Conservation (phyloP, 2,329 filamentous ascomycete genomes). For the Microdochium trichocladiopsis region DNA sequence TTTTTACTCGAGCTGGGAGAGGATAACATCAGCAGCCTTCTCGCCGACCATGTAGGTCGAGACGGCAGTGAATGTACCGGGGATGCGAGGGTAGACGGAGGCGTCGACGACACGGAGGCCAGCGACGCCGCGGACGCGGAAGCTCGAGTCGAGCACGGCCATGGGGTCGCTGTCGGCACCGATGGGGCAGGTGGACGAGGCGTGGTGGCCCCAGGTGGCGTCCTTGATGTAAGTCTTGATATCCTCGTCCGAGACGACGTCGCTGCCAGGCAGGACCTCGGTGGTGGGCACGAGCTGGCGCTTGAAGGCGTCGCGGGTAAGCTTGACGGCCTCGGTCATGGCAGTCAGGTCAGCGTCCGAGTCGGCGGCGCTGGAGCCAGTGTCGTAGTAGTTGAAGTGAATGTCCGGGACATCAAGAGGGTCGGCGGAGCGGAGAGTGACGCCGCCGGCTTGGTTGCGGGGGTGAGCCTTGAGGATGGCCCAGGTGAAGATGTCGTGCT, state of each 20-base stretch:
- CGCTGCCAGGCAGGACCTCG: slow-evolving; percentile 8
- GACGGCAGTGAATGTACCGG: neutral
- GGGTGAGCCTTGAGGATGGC: slow-evolving; percentile 48
- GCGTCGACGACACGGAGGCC: slow-evolving; percentile 1
- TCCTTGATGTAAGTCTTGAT: slow-evolving; percentile 37
- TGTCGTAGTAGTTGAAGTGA: slow-evolving; percentile 53
- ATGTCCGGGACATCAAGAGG: slow-evolving; percentile 59
- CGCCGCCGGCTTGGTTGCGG: slow-evolving; percentile 52
- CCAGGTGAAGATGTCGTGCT: slow-evolving; percentile 34
- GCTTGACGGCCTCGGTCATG: slow-evolving; percentile 45
- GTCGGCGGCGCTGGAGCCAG: slow-evolving; percentile 36
- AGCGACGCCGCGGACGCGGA: slow-evolving; percentile 31
- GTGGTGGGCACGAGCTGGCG: slow-evolving; percentile 10
- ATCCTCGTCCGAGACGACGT: slow-evolving; percentile 23
- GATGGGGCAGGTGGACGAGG: slow-evolving; percentile 43
- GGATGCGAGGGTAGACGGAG: neutral
- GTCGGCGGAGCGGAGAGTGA: slow-evolving; percentile 52
- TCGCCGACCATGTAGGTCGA: neutral
- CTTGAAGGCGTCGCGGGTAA: slow-evolving; percentile 36
- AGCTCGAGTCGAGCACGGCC: slow-evolving; percentile 44
- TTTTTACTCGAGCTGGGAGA: neutral
- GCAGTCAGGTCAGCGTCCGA: slow-evolving; percentile 39
- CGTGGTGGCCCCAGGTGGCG: slow-evolving; percentile 47
- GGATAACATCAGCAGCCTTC: slow-evolving; percentile 1
- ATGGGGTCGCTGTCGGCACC: slow-evolving; percentile 40